Conservation (phyloP, 805 yeast species). For the Candida tibetensis region DNA sequence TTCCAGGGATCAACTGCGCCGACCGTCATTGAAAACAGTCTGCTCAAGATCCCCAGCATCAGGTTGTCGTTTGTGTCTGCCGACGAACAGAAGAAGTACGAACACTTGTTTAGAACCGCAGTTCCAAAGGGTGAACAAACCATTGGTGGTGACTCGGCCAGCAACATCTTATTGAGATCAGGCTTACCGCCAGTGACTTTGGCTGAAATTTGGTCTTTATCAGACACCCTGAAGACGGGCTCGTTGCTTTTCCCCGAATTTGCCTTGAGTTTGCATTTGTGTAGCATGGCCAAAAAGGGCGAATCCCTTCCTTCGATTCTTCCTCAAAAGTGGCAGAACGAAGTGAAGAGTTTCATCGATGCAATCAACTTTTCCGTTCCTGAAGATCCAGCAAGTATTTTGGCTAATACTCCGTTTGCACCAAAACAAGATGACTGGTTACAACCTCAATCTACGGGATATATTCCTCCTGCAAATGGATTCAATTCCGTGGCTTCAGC, state of each 20-base stretch:
- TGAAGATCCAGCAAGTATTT: constrained; percentile 45
- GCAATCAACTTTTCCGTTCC: constrained; percentile 79
- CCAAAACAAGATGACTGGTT: constrained; percentile 26
- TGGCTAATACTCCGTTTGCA: constrained; percentile 44
- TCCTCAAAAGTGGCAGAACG: constrained; percentile 73
- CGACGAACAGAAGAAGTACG: constrained; percentile 83
- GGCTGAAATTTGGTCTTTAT: constrained; percentile 84
- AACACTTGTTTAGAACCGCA: constrained; percentile 75
- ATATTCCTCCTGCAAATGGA: constrained; percentile 1
- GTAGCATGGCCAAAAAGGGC: constrained; percentile 74
- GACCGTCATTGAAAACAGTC: constrained; percentile 49
- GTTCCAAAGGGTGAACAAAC: constrained; percentile 70
- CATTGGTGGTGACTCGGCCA: constrained; percentile 69
- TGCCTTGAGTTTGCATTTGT: constrained; percentile 85
- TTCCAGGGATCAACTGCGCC: constrained; percentile 31
- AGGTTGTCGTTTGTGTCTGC: constrained; percentile 83
- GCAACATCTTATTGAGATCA: constrained; percentile 75
- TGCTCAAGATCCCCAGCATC: constrained; percentile 66
- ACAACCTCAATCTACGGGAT: constrained; percentile 33
- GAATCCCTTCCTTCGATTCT: constrained; percentile 70
- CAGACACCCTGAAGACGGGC: constrained; percentile 89
- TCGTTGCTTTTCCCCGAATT: constrained; percentile 88
- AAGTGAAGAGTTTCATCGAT: constrained; percentile 86
- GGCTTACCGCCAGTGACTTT: constrained; percentile 70
- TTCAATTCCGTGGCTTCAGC: not conserved